These are phyloP conservation scores for Daedaleopsis nitida DNA, from an alignment of 768 basidiomycete genomes.

Conservation along the genomic window DNA sequence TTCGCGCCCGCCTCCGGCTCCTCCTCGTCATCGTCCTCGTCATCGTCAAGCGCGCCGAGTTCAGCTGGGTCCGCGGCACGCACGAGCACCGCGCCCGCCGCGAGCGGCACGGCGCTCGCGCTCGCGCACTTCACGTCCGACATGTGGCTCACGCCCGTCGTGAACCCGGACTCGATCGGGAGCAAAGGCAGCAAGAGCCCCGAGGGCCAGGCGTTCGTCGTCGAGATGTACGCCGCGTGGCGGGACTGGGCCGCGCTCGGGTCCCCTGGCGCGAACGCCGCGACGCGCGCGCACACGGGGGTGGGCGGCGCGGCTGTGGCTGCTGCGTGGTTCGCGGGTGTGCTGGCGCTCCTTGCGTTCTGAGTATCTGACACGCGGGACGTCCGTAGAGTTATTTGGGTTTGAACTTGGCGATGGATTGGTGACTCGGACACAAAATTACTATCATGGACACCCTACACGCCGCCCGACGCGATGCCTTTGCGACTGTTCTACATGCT, in stretches of 20 bases:
- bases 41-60: slow-evolving; percentile 5
- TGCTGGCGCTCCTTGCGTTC: neutral
- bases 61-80: neutral
- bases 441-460: no score
- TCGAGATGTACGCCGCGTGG: slow-evolving; percentile 76
- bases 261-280: slow-evolving; percentile 50
- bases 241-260: slow-evolving; percentile 70
- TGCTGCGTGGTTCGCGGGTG: neutral
- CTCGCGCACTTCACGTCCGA: slow-evolving; percentile 53
- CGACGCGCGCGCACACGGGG: slow-evolving; percentile 3
- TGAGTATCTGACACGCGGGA: no score
- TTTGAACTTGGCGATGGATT: no score
- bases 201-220: slow-evolving; percentile 79
- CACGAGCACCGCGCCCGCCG: slow-evolving; percentile 5
- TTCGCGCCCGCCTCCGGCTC: slow-evolving; percentile 21
- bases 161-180: slow-evolving; percentile 63
- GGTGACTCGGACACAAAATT: no score
- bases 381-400: no score
- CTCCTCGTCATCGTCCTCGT: slow-evolving; percentile 3
- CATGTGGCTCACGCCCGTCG: slow-evolving; percentile 76
- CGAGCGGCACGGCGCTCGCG: neutral
- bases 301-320: no score
- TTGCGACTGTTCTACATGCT: no score
- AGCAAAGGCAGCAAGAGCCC: slow-evolving; percentile 56
- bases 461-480: no score